These are phyloP conservation scores for Tephrocybe sp. DNA, from an alignment of 768 basidiomycete species.

Conservation along the genomic window DNA sequence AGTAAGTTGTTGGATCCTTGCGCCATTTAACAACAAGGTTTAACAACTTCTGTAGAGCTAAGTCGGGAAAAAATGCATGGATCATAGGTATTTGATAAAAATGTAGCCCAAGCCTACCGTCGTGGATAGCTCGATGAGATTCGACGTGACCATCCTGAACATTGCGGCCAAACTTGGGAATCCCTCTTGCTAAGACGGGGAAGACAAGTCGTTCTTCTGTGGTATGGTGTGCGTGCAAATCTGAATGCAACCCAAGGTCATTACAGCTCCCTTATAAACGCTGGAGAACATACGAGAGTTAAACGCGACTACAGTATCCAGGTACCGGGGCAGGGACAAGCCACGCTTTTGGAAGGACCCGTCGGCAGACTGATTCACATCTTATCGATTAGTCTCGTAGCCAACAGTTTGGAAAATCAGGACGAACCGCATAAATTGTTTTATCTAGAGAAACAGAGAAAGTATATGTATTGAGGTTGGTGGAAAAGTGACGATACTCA, in stretches of 20 bases:
- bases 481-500: background rate
- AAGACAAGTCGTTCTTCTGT: conserved; percentile 55
- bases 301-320: conserved; percentile 37
- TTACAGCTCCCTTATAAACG: background rate
- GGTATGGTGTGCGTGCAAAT: conserved; percentile 54
- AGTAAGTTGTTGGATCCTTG: conserved; percentile 44
- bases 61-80: background rate
- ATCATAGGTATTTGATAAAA: background rate
- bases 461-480: background rate
- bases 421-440: conserved; percentile 10
- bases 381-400: background rate
- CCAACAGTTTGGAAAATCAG: background rate
- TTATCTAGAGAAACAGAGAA: conserved; percentile 3
- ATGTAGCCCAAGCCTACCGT: conserved; percentile 30
- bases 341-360: conserved; percentile 48
- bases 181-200: conserved; percentile 46
- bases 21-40: conserved; percentile 41
- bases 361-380: conserved; percentile 34
- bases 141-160: conserved; percentile 43
- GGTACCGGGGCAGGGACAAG: conserved; percentile 40
- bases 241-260: conserved; percentile 25
- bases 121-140: conserved; percentile 55
- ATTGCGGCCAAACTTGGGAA: conserved; percentile 45
- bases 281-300: conserved; percentile 35
- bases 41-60: conserved; percentile 46